These are phyloP conservation scores for Chaetomium tenue DNA, from an alignment of 495 filamentous ascomycete genomes.

Conservation along the genomic window DNA sequence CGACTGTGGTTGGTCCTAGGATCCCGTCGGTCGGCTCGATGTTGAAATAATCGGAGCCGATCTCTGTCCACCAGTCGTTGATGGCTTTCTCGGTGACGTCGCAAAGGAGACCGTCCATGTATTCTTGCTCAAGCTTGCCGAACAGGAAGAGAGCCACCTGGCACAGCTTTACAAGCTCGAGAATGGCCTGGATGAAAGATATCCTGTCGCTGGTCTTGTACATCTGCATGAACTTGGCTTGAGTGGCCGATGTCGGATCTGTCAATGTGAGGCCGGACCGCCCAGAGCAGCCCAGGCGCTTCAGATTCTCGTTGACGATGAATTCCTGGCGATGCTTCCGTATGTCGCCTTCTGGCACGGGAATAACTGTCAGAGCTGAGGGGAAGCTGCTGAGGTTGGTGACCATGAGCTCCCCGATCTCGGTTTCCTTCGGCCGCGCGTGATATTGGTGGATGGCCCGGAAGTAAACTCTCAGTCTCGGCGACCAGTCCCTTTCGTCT, in stretches of 20 bases:
- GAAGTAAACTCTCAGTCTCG: slow-evolving; percentile 76
- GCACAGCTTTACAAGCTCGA: slow-evolving; percentile 89
- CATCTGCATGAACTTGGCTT: slow-evolving; percentile 87
- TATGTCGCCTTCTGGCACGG: slow-evolving; percentile 83
- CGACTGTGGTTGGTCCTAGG: slow-evolving; percentile 87
- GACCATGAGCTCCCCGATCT: slow-evolving; percentile 82
- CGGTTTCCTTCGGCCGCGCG: slow-evolving; percentile 79
- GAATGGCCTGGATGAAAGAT: slow-evolving; percentile 68
- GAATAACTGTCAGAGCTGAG: slow-evolving; percentile 81
- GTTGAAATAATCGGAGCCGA: slow-evolving; percentile 86
- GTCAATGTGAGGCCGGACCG: slow-evolving; percentile 79
- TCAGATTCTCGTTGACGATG: slow-evolving; percentile 92
- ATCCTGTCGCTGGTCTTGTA: slow-evolving; percentile 84
- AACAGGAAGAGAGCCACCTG: slow-evolving; percentile 87
- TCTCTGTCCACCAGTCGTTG: slow-evolving; percentile 94
- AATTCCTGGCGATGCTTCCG: slow-evolving; percentile 78
- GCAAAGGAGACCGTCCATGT: slow-evolving; percentile 88
- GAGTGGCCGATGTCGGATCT: slow-evolving; percentile 70
- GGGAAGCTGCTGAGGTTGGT: slow-evolving; percentile 91
- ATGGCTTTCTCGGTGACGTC: slow-evolving; percentile 89
- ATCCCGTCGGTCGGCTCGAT: slow-evolving; percentile 89
- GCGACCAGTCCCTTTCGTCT: slow-evolving; percentile 79
- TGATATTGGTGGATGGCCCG: slow-evolving; percentile 78
- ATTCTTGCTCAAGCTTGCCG: slow-evolving; percentile 80
- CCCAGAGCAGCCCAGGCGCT: slow-evolving; percentile 87